phyloP scores from a whole-genome alignment of 768 basidiomycete genomes.

The Tricholoma bakamatsutake region DNA sequence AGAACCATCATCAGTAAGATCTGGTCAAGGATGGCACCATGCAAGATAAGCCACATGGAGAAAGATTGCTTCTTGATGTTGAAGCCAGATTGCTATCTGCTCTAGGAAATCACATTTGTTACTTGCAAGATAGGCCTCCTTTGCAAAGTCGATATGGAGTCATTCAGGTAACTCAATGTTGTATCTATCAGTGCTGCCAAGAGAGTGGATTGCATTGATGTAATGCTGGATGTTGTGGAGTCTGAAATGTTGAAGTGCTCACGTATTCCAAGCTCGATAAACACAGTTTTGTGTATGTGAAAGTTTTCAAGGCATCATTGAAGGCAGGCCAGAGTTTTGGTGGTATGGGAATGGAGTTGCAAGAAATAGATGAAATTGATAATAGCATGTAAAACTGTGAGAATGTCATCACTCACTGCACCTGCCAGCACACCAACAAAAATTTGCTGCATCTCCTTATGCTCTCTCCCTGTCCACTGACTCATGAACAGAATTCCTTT shows the following conservation, averaged over 20 bases:
- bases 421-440: constrained; percentile 20
- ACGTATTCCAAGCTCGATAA: constrained; percentile 19
- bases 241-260: constrained; percentile 36
- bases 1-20: neutral
- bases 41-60: neutral
- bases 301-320: constrained; percentile 22
- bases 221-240: constrained; percentile 29
- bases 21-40: neutral
- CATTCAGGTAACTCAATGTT: too few relatives aligned
- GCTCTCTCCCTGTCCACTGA: constrained; percentile 5
- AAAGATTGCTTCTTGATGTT: too few relatives aligned
- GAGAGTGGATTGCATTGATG: constrained; percentile 17
- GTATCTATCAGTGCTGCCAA: neutral
- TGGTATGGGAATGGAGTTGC: neutral
- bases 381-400: constrained; percentile 9
- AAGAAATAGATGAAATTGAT: constrained; percentile 10
- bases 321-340: neutral
- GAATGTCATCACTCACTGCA: constrained; percentile 12
- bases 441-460: constrained; percentile 9
- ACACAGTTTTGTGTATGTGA: constrained; percentile 8
- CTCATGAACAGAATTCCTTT: neutral
- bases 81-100: too few relatives aligned
- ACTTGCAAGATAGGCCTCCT: constrained; percentile 16
- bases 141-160: too few relatives aligned
- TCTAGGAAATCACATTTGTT: constrained; percentile 22